Conservation (phyloP, 1,284 basidiomycete genomes). For the Xerocomus cyaneibrunnescens region DNA sequence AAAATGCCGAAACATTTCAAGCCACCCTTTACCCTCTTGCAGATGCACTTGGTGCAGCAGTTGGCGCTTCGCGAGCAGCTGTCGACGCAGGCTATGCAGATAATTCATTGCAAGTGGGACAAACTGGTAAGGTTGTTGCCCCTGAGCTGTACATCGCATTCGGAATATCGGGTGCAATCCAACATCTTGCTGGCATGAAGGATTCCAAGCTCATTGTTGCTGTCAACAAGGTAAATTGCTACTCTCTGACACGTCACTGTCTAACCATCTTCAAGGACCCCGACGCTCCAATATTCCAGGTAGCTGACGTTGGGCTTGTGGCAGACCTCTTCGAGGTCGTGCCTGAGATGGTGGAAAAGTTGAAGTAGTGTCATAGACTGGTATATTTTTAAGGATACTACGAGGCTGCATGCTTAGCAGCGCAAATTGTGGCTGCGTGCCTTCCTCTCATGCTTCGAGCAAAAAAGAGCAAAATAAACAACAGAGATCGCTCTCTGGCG, state of each 20-base stretch:
- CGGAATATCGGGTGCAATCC: conserved; percentile 96
- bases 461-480: background rate
- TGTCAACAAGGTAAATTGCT: conserved; percentile 81
- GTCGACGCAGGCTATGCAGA: conserved; percentile 99
- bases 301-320: conserved; percentile 94
- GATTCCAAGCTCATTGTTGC: conserved; percentile 99
- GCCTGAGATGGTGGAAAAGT: conserved; percentile 83
- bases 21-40: conserved; percentile 87
- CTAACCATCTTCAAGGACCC: conserved; percentile 64
- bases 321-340: conserved; percentile 89
- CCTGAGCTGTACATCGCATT: conserved; percentile 96
- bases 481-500: conserved; percentile 37
- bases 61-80: conserved; percentile 96
- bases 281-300: conserved; percentile 99
- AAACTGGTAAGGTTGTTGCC: conserved; percentile 96
- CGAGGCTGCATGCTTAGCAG: background rate
- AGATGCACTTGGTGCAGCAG: conserved; percentile 91
- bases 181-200: conserved; percentile 99
- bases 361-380: conserved; percentile 51
- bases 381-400: conserved; percentile 3
- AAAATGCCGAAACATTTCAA: conserved; percentile 92
- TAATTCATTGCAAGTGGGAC: conserved; percentile 97
- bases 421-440: too few species aligned
- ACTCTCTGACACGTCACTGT: background rate
- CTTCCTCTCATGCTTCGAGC: too few species aligned